Conservation (phyloP, 2,329 filamentous ascomycete genomes). For the Aspergillus awamori region DNA sequence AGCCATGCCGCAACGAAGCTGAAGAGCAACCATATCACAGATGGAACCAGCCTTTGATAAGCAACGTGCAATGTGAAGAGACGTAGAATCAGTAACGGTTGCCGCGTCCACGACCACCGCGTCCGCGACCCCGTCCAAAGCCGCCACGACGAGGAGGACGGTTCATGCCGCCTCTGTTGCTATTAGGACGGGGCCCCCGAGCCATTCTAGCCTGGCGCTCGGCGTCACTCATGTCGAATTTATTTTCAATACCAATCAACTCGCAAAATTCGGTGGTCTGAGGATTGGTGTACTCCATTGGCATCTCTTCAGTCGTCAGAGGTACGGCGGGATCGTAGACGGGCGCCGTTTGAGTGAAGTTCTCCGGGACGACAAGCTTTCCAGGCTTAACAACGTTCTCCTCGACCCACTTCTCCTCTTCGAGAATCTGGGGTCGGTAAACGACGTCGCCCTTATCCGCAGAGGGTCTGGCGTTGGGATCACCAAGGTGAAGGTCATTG, state of each 20-base stretch:
- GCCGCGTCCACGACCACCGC: conserved; percentile 25
- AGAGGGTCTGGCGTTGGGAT: conserved; percentile 57
- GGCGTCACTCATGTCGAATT: conserved; percentile 72
- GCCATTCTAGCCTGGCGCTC: conserved; percentile 64
- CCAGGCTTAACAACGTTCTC: conserved; percentile 67
- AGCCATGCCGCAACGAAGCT: neutral
- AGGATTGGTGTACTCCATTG: conserved; percentile 80
- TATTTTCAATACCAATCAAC: conserved; percentile 74
- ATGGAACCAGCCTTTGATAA: neutral
- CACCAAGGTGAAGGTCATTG: conserved; percentile 64
- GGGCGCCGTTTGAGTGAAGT: conserved; percentile 78
- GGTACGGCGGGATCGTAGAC: conserved; percentile 63
- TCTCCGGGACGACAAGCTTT: conserved; percentile 71
- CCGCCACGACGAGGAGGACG: conserved; percentile 23
- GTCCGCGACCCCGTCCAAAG: conserved; percentile 22
- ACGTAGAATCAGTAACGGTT: neutral
- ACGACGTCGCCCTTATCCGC: conserved; percentile 67
- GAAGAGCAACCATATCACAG: neutral
- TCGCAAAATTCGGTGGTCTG: conserved; percentile 84
- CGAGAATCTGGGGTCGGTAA: conserved; percentile 69
- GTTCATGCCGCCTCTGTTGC: conserved; percentile 14
- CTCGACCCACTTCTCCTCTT: conserved; percentile 77
- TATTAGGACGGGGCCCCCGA: conserved; percentile 57
- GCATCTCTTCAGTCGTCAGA: conserved; percentile 63
- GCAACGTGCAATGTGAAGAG: neutral